Evolutionary conservation across 164 flowering plant genomes (phyloP), one percentile per base, ranked within the genome.

Genomic region (Euptelea pleiosperma): DNA sequence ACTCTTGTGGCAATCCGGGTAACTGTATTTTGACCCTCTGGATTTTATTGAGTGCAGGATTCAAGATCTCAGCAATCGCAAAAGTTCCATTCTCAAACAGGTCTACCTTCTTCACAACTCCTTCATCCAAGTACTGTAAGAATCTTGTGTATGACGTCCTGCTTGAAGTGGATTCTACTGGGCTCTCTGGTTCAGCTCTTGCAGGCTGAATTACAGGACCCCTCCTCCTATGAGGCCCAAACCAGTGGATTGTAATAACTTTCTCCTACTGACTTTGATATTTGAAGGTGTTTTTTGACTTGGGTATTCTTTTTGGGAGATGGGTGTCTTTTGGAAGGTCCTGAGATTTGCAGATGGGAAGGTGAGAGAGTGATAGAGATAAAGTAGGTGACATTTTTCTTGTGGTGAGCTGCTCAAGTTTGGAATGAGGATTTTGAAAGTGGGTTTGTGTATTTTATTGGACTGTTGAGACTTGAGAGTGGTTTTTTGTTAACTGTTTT

Each of bases 61-160:
- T 76, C 39, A 57, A 62, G 25, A 83, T 80, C 78, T 86, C 87
- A 2, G 78, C 93, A 10, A 84, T 68, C 12, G 93, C 89, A 8
- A 76, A 77, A 0, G 79, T 71, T 19, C 85, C 89, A 45, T 84
- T 86, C 62, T 84, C 82, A 50, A 74, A 80, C 63, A 86, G 50
- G 67, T 86, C 88, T 3, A 84, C 88, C 44, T 78, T 86, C 63
- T 60, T 76, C 45, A 87, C 90, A 34, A 63, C 72, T 55, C 79
- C 90, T 69, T 79, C 77, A 50, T 84, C 83, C 52, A 87, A 61
- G 43, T 82, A 84, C 64, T 81, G 73, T 61, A 82, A 48, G 55
- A 86, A 86, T 52, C 87, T 80, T 10, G 87, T 75, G 67, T 84
- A 86, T 0, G 87, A 75, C 79, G 81, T 66, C 62, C 87, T 71